phyloP scores from a whole-genome alignment of 2,329 filamentous ascomycete genomes.

The Monosporascus sp. region DNA sequence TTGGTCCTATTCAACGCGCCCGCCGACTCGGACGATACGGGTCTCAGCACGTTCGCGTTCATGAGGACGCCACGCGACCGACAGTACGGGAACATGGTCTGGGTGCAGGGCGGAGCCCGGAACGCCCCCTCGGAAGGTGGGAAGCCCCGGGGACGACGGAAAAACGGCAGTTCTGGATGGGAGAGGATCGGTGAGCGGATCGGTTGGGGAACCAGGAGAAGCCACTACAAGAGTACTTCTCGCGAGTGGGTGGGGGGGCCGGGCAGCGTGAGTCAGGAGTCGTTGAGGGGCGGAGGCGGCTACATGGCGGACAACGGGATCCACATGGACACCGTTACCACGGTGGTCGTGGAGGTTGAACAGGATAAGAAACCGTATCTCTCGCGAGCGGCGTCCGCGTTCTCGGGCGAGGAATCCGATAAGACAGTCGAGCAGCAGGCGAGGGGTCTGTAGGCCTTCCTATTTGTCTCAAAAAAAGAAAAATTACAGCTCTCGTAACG shows the following conservation, averaged over 20 bases:
- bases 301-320: conserved; percentile 16
- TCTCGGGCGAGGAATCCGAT: conserved; percentile 12
- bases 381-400: conserved; percentile 11
- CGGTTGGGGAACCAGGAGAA: conserved; percentile 6
- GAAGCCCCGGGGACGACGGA: conserved; percentile 8
- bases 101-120: conserved; percentile 21
- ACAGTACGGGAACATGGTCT: conserved; percentile 25
- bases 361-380: conserved; percentile 6
- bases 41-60: conserved; percentile 47
- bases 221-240: conserved; percentile 2
- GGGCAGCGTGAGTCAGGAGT: conserved; percentile 19
- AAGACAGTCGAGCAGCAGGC: conserved; percentile 6
- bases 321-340: conserved; percentile 26
- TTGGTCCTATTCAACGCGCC: conserved; percentile 42
- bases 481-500: not conserved
- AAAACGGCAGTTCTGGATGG: conserved; percentile 9
- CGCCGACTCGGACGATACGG: conserved; percentile 36
- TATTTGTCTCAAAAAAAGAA: not conserved
- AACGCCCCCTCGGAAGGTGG: not conserved
- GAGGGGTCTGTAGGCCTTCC: not conserved
- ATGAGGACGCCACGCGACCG: conserved; percentile 32
- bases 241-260: conserved; percentile 5
- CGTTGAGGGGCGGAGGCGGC: conserved; percentile 9
- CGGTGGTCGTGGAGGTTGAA: conserved; percentile 21
- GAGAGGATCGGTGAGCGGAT: conserved; percentile 6